These are phyloP conservation scores for Leishmania tarentolae DNA, from an alignment of 208 protist species.

Conservation along the genomic window DNA sequence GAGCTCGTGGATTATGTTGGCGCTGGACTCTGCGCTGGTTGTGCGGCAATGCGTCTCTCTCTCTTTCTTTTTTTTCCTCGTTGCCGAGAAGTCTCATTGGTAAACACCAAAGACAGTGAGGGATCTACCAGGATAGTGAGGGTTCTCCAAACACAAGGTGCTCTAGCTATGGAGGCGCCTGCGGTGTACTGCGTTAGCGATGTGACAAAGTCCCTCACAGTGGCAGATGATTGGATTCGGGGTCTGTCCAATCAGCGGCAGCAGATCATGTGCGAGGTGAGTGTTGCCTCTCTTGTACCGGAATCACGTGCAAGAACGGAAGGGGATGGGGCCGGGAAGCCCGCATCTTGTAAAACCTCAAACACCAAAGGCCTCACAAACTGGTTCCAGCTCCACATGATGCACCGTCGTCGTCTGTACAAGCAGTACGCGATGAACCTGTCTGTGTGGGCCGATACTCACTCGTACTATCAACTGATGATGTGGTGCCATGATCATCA, in stretches of 20 bases:
- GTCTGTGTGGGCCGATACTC: slow-evolving; percentile 64
- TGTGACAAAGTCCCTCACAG: background rate
- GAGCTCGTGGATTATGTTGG: no score
- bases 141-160: no score
- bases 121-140: no score
- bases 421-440: slow-evolving; percentile 58
- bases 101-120: no score
- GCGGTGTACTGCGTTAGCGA: background rate
- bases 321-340: background rate
- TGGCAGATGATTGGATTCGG: slow-evolving; percentile 5
- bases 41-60: background rate
- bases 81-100: background rate
- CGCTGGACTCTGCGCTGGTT: background rate
- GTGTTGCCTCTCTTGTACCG: background rate
- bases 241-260: slow-evolving; percentile 7
- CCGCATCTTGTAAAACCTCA: background rate
- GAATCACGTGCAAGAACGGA: background rate
- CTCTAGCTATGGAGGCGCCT: slow-evolving; percentile 16
- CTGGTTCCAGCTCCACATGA: slow-evolving; percentile 35
- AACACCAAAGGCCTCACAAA: background rate
- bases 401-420: slow-evolving; percentile 67
- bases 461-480: slow-evolving; percentile 81
- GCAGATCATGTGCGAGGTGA: background rate
- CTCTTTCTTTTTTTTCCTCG: slow-evolving; percentile 6
- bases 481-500: slow-evolving; percentile 89